Evolutionary conservation across 2,329 filamentous ascomycete genomes (phyloP), one percentile per base, ranked within the genome.

Genomic region (Aspergillus thermomutatus): DNA sequence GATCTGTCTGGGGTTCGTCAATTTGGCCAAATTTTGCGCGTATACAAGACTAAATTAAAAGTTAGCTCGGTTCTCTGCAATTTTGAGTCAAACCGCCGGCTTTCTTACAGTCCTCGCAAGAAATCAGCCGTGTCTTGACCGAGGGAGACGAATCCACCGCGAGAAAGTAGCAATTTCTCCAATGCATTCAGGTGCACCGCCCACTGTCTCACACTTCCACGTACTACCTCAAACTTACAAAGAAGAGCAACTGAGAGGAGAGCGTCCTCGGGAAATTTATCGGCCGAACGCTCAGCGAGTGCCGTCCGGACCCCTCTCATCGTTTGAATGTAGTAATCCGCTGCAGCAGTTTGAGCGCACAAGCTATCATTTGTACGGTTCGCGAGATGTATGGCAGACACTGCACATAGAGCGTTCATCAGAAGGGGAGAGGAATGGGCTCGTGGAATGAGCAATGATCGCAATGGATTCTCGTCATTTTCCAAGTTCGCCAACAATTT

Each of bases 191-290:
- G 56, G 54, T 75, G 72, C n/a, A 72, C 65, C 17, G 66, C 64
- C 72, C 72, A 75, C 51, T 74, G 72, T 47, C 69, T 70, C 7
- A 75, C 70, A 43, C 71, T 74, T 14, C 72, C 72, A 14, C 72
- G 70, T 2, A 74, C 68, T 31, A 74, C 65, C 50, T 75, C 72
- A 48, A 73, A 75, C 53, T 75, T 74, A 61, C 70, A 72, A n/a
- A 75, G 58, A 25, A 74, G 64, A 14, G 69, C 72, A 17, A 75
- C 69, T 1, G 72, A 66, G 21, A 74, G 60, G 48, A 75, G 66
- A 2, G 67, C 57, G 49, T 75, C 70, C 37, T 73, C 70, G 3
- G 71, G 58, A 8, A 70, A 55, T 1, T 49, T 9, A 23, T 61
- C 56, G 2, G 55, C 56, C 7, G 64, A 46, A 34, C 56, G 56